Conservation (phyloP, 352 stramenopile genomes). For the Globisporangium paroecandrum region DNA sequence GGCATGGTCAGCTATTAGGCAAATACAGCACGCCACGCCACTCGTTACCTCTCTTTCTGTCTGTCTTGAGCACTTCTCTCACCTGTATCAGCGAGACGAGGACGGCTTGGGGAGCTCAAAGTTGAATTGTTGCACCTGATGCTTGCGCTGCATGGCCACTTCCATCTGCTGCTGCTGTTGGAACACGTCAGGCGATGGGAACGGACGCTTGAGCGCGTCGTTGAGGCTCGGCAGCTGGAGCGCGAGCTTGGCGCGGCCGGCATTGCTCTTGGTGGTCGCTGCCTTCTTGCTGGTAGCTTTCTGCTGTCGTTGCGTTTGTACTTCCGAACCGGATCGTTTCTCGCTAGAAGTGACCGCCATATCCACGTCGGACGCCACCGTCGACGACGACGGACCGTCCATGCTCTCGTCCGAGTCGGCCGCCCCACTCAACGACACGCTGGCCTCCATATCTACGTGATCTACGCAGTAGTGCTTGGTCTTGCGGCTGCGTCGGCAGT, state of each 20-base stretch:
- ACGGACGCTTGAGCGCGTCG: slow-evolving; percentile 34
- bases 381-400: slow-evolving; percentile 30
- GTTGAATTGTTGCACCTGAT: slow-evolving; percentile 1
- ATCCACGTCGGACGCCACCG: slow-evolving; percentile 32
- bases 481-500: slow-evolving; percentile 69
- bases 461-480: slow-evolving; percentile 77
- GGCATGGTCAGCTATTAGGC: too few species aligned
- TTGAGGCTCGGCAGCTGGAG: slow-evolving; percentile 39
- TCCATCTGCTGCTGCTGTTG: not conserved
- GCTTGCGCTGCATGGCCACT: not conserved
- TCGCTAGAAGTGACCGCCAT: slow-evolving; percentile 12
- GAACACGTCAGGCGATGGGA: slow-evolving; percentile 15
- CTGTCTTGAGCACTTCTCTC: not conserved
- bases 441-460: slow-evolving; percentile 65
- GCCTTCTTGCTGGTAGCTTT: slow-evolving; percentile 5
- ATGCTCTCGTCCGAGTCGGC: slow-evolving; percentile 51
- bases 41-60: not conserved
- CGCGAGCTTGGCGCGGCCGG: slow-evolving; percentile 14
- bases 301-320: slow-evolving; percentile 20
- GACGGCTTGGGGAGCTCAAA: slow-evolving; percentile 2
- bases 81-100: not conserved
- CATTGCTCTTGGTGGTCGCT: slow-evolving; percentile 20
- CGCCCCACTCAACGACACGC: slow-evolving; percentile 19
- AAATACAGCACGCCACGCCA: too few species aligned
- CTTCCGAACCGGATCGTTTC: slow-evolving; percentile 9